Base-by-base conservation (phyloP, 495 filamentous ascomycete species). In the Clohesyomyces aquaticus region DNA sequence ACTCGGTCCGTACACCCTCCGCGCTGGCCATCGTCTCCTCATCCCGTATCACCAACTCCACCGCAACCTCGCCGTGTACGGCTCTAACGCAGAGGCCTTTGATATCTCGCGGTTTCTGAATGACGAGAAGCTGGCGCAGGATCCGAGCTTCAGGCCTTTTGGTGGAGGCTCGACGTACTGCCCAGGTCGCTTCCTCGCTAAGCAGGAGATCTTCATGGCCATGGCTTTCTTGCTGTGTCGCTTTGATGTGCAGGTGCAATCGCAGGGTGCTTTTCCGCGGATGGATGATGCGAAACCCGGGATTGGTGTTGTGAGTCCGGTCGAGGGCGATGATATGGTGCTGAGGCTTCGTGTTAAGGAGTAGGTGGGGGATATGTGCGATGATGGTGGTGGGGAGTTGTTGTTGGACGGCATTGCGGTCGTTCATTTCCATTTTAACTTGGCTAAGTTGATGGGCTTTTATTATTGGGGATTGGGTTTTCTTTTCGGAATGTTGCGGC, bases 171-270 rank as follows among this genome's bases (percentile, higher is more conserved):
- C 54, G 9, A 72, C 72, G 11, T 74, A 75, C 18, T 81, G 79
- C 50, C 76, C 78, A 1, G 79, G 79, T 0, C 70, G 79, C 6
- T 76, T 75, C 57, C 52, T 80, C 18, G 78, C 78, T 4, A 76
- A 74, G 63, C 66, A 74, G 47, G 74, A 76, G 58, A 70, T 79
- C 29, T 58, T 77, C 61, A 57, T 66, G 4, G 73, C 74, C 25
- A 65, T 80, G 4, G 77, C 77, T 10, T 25, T 38, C 16, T 22
- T 65, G 25, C 29, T 65, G 1, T 18, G n/a, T 3, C 35, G 55
- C 8, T 65, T 21, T 43, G 51, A 71, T 14, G 6, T 69, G 9
- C n/a, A 45, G 22, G 14, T 71, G 14, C 27, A 19, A 12, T 19
- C 18, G 14, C 32, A 50, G 29, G 50, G 50, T 22, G 22, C 4